Evolutionary conservation across 257 asterid genomes (phyloP).

Genomic region (Paulownia fortunei): DNA sequence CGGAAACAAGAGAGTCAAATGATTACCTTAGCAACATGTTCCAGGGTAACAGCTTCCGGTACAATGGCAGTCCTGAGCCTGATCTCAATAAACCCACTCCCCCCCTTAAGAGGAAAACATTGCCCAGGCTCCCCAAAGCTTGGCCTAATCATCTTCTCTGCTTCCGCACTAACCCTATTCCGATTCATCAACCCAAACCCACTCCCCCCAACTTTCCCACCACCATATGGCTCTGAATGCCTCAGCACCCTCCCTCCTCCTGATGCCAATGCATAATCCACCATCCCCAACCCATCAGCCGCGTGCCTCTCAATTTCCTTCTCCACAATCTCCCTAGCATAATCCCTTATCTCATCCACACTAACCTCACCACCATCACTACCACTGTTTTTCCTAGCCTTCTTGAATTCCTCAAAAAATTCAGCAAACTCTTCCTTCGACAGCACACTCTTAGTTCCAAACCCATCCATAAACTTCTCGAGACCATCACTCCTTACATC

Average conservation of each 20-base stretch:
- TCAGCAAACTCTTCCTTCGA: slow-evolving; percentile 65
- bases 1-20: not conserved
- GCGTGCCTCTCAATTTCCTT: slow-evolving; percentile 84
- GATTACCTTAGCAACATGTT: slow-evolving; percentile 81
- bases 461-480: slow-evolving; percentile 69
- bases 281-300: slow-evolving; percentile 89
- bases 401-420: slow-evolving; percentile 68
- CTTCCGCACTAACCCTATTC: slow-evolving; percentile 41
- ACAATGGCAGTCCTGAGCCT: slow-evolving; percentile 70
- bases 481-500: slow-evolving; percentile 60
- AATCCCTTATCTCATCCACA: slow-evolving; percentile 69
- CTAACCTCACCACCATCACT: slow-evolving; percentile 41
- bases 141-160: slow-evolving; percentile 77
- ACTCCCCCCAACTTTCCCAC: slow-evolving; percentile 24
- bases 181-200: slow-evolving; percentile 33
- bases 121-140: slow-evolving; percentile 99
- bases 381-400: slow-evolving; percentile 38
- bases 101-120: slow-evolving; percentile 82
- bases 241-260: slow-evolving; percentile 80
- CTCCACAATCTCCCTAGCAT: slow-evolving; percentile 69
- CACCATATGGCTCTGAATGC: slow-evolving; percentile 70
- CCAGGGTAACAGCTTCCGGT: slow-evolving; percentile 85
- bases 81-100: slow-evolving; percentile 71
- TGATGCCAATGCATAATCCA: slow-evolving; percentile 76
- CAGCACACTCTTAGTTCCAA: slow-evolving; percentile 51